Evolutionary conservation across 176 grass and related monocot genomes (phyloP).

Genomic region (Triticum dicoccoides): DNA sequence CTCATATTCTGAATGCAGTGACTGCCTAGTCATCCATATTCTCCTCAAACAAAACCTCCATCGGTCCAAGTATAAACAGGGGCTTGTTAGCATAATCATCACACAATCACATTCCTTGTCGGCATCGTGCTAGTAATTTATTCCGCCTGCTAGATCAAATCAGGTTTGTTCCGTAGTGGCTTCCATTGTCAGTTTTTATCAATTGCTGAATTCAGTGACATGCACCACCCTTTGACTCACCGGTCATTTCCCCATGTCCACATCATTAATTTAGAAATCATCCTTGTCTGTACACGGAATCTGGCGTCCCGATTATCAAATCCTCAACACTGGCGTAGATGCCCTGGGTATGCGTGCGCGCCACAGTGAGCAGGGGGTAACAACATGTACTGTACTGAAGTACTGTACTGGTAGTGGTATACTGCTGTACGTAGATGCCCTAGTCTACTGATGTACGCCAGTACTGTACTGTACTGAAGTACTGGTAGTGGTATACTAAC

Average conservation of each 20-base stretch:
- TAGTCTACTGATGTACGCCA: not conserved
- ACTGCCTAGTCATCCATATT: slow-evolving; percentile 11
- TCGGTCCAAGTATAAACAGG: not conserved
- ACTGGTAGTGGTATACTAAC: not conserved
- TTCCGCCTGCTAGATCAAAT: slow-evolving; percentile 42
- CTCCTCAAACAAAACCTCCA: slow-evolving; percentile 28
- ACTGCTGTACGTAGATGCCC: no score
- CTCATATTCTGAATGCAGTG: not conserved
- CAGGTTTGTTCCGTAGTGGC: slow-evolving; percentile 50
- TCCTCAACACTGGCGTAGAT: slow-evolving; percentile 17
- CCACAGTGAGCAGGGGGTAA: slow-evolving; percentile 24
- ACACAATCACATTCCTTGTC: slow-evolving; percentile 45
- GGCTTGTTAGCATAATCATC: slow-evolving; percentile 25
- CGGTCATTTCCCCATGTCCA: slow-evolving; percentile 29
- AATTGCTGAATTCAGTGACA: slow-evolving; percentile 37
- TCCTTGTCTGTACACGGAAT: slow-evolving; percentile 39
- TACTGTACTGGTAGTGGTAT: not conserved
- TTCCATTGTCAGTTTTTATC: slow-evolving; percentile 38
- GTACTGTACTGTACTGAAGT: slow-evolving; percentile 1
- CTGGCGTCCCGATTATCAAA: slow-evolving; percentile 36
- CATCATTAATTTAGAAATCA: slow-evolving; percentile 46
- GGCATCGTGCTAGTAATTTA: slow-evolving; percentile 34
- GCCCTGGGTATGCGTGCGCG: slow-evolving; percentile 35
- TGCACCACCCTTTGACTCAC: slow-evolving; percentile 25
- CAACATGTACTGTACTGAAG: not conserved